Evolutionary conservation across 805 yeast genomes (phyloP).

Genomic region (Ogataea dorogensis): DNA sequence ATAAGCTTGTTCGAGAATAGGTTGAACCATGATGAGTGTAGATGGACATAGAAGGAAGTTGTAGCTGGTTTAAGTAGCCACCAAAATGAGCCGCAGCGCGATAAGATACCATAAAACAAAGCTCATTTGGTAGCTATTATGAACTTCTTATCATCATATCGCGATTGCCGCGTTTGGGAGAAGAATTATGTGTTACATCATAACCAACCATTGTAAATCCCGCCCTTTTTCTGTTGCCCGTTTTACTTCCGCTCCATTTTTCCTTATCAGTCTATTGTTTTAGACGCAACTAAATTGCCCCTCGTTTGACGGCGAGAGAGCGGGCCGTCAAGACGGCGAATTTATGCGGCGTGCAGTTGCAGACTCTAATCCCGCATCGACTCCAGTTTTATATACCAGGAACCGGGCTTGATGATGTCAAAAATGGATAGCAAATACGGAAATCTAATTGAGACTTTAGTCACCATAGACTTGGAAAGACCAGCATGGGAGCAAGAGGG

Average conservation of each 20-base stretch:
- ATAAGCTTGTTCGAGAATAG: slow-evolving; percentile 33
- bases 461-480: slow-evolving; percentile 40
- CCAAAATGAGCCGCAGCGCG: too few relatives aligned
- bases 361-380: too few relatives aligned
- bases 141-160: too few relatives aligned
- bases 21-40: slow-evolving; percentile 19
- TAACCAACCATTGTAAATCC: too few relatives aligned
- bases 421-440: slow-evolving; percentile 17
- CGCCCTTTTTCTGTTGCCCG: slow-evolving; percentile 3
- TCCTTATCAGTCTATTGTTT: background rate
- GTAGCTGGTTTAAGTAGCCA: slow-evolving; percentile 1
- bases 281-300: background rate
- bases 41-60: too few relatives aligned
- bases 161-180: too few relatives aligned
- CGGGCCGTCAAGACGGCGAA: slow-evolving; percentile 3
- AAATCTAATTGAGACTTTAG: slow-evolving; percentile 37
- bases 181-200: too few relatives aligned
- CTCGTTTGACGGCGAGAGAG: slow-evolving; percentile 1
- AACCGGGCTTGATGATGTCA: background rate
- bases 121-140: too few relatives aligned
- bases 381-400: slow-evolving; percentile 2
- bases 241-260: too few relatives aligned
- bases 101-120: background rate
- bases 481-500: slow-evolving; percentile 48
- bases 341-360: background rate